Evolutionary conservation across 2,329 filamentous ascomycete genomes (phyloP).

Genomic region (Botryosphaeria agaves): DNA sequence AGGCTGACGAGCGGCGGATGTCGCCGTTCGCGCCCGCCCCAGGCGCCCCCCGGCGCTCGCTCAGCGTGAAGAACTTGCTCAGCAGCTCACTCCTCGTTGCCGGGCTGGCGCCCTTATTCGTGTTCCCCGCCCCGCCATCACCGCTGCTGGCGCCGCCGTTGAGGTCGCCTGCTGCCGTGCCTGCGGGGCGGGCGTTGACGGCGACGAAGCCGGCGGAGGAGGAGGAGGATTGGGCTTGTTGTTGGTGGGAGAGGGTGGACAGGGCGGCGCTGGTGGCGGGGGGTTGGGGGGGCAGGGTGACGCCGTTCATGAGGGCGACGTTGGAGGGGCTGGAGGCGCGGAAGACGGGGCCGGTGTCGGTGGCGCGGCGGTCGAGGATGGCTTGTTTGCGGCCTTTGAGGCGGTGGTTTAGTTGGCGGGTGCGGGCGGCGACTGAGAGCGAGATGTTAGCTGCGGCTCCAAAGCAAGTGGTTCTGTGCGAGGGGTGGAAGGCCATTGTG

Average conservation of each 20-base stretch:
- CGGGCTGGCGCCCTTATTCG: conserved; percentile 33
- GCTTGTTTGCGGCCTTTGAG: conserved; percentile 57
- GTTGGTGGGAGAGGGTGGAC: too few relatives aligned
- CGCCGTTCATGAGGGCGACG: conserved; percentile 23
- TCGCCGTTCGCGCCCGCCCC: conserved; percentile 8
- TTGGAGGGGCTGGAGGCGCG: conserved; percentile 22
- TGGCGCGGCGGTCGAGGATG: conserved; percentile 47
- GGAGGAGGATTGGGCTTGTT: too few relatives aligned
- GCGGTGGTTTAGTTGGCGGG: conserved; percentile 66
- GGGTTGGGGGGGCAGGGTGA: conserved; percentile 17
- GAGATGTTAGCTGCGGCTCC: too few relatives aligned
- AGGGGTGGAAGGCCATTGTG: too few relatives aligned
- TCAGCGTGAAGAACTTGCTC: conserved; percentile 44
- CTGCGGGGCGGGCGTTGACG: conserved; percentile 37
- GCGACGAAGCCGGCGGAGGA: conserved; percentile 39
- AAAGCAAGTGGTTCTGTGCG: too few relatives aligned
- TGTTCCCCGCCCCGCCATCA: conserved; percentile 9
- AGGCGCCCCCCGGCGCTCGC: conserved; percentile 28
- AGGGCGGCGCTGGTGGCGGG: too few relatives aligned
- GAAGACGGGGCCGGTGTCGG: conserved; percentile 20
- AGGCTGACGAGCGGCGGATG: conserved; percentile 8
- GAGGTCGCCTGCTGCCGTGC: conserved; percentile 21
- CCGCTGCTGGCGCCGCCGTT: conserved; percentile 11
- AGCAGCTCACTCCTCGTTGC: conserved; percentile 41
- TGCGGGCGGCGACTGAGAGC: conserved; percentile 48